These are phyloP conservation scores for Solanum tacnaense DNA, from an alignment of 257 asterid species.

Conservation along the genomic window DNA sequence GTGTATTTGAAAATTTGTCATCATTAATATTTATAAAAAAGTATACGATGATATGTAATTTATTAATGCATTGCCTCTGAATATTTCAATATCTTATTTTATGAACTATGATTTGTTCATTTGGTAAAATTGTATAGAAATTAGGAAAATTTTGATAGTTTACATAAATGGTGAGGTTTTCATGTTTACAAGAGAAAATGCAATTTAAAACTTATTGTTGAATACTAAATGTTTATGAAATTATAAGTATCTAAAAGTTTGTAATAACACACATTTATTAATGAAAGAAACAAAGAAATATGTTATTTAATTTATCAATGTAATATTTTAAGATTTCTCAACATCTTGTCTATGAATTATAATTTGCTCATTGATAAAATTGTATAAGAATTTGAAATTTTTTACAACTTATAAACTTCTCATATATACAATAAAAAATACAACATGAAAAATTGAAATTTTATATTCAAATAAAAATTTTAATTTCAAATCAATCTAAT, in stretches of 20 bases:
- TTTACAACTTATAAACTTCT: neutral
- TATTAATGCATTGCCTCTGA: too few relatives aligned
- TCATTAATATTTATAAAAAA: too few relatives aligned
- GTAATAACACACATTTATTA: neutral
- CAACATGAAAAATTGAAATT: neutral
- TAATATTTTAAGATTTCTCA: neutral
- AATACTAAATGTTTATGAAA: neutral
- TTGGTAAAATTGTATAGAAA: neutral
- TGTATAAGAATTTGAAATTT: too few relatives aligned
- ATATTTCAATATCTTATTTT: neutral
- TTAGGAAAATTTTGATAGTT: too few relatives aligned
- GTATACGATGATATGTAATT: too few relatives aligned
- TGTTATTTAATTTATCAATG: neutral
- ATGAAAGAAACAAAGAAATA: too few relatives aligned
- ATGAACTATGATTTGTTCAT: neutral
- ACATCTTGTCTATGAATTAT: too few relatives aligned
- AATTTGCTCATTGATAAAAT: too few relatives aligned
- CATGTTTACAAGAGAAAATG: neutral
- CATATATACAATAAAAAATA: too few relatives aligned
- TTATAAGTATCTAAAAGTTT: neutral
- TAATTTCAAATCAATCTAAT: too few relatives aligned
- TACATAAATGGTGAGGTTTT: neutral
- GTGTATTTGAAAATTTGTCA: neutral
- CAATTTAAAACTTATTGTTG: too few relatives aligned
- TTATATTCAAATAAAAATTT: too few relatives aligned